These are phyloP conservation scores for Lipomyces spencermartinsiae DNA, from an alignment of 805 yeast genomes.

Conservation along the genomic window DNA sequence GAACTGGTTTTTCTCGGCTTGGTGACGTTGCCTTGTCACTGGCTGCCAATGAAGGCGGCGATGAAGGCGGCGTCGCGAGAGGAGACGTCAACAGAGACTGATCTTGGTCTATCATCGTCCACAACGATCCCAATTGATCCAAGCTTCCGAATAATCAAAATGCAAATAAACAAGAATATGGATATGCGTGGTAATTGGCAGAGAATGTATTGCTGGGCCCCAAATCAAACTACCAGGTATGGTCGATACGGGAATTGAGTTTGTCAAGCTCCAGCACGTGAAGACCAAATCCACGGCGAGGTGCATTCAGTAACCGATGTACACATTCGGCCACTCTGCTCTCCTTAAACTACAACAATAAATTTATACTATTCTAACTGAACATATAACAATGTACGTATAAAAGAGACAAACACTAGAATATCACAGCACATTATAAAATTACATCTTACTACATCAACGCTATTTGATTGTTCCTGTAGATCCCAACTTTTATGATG, in stretches of 20 bases:
- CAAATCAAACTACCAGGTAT: not conserved
- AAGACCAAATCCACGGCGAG: not conserved
- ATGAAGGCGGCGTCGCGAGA: not conserved
- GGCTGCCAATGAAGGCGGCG: not conserved
- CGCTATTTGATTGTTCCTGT: not conserved
- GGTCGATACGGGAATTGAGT: not conserved
- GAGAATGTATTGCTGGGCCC: not conserved
- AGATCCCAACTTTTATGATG: slow-evolving; percentile 27
- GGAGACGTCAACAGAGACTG: not conserved
- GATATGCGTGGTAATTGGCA: not conserved
- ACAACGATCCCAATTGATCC: not conserved
- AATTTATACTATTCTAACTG: not conserved
- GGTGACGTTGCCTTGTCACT: not conserved
- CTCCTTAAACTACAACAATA: too few species aligned
- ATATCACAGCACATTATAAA: not conserved
- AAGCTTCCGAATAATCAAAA: slow-evolving; percentile 1
- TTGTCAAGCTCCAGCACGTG: not conserved
- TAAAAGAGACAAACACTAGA: not conserved
- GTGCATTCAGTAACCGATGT: not conserved
- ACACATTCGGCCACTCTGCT: too few species aligned
- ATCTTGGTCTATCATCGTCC: not conserved
- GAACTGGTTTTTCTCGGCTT: not conserved
- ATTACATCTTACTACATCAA: not conserved
- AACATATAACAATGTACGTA: not conserved
- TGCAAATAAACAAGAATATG: not conserved